Conservation (phyloP, 2,329 filamentous ascomycete species). For the Didymella segeticola region DNA sequence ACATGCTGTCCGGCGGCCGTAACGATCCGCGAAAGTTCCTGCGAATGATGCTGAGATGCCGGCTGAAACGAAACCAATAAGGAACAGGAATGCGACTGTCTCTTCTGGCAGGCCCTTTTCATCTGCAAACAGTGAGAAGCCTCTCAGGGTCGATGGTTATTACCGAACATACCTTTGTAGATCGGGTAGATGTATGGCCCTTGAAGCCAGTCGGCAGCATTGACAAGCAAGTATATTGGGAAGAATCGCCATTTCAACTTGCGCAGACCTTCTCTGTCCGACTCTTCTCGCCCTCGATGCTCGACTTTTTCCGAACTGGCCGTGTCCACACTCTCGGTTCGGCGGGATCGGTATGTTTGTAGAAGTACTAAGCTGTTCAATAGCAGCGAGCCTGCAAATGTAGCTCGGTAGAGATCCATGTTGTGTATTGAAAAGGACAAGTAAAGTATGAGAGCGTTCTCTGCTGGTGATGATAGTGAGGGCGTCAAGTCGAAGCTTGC, state of each 20-base stretch:
- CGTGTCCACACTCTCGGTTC: conserved; percentile 11
- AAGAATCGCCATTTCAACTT: conserved; percentile 54
- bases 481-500: background rate
- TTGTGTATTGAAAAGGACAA: conserved; percentile 4
- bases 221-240: conserved; percentile 53
- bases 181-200: conserved; percentile 60
- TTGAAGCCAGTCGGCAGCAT: conserved; percentile 57
- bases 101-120: conserved; percentile 56
- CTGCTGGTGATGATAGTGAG: background rate
- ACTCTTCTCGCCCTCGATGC: conserved; percentile 31
- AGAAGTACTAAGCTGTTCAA: conserved; percentile 37
- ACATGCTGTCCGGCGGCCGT: conserved; percentile 61
- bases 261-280: conserved; percentile 37
- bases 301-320: conserved; percentile 29
- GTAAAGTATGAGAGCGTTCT: background rate
- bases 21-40: conserved; percentile 58
- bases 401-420: conserved; percentile 43
- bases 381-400: conserved; percentile 36
- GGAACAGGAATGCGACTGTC: conserved; percentile 49
- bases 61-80: conserved; percentile 57
- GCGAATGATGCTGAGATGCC: conserved; percentile 58
- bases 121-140: conserved; percentile 37
- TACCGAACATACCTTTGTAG: conserved; percentile 51
- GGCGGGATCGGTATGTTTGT: conserved; percentile 34
- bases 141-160: background rate